These are phyloP conservation scores for Penicillium cataractarum DNA, from an alignment of 495 filamentous ascomycete species.

Conservation along the genomic window DNA sequence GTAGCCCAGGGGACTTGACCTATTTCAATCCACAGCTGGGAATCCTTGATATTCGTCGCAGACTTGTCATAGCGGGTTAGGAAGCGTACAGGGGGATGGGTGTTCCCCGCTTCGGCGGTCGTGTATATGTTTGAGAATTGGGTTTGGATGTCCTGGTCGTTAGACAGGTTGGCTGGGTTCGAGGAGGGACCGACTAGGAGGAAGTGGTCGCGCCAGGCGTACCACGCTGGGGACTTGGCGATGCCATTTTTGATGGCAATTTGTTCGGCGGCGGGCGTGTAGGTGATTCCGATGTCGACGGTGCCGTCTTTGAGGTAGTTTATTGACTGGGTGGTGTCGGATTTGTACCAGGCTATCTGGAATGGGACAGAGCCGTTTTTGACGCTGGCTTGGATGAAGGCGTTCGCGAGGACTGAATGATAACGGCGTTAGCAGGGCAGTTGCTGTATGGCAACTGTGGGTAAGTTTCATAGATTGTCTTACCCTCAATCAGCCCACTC, in stretches of 20 bases:
- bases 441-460: not conserved
- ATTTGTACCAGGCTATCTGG: constrained; percentile 43
- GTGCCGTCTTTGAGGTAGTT: constrained; percentile 37
- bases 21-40: constrained; percentile 45
- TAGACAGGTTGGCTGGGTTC: constrained; percentile 35
- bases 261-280: constrained; percentile 41
- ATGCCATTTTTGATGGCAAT: constrained; percentile 41
- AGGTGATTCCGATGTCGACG: constrained; percentile 48
- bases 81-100: constrained; percentile 35
- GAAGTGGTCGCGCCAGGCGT: constrained; percentile 47
- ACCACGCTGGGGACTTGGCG: constrained; percentile 31
- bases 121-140: constrained; percentile 37
- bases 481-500: constrained; percentile 40
- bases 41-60: constrained; percentile 53
- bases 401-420: constrained; percentile 39
- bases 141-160: constrained; percentile 24
- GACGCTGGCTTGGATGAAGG: constrained; percentile 38
- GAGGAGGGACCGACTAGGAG: constrained; percentile 37
- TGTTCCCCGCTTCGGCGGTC: constrained; percentile 26
- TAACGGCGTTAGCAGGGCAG: not conserved
- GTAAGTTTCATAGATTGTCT: not conserved
- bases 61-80: constrained; percentile 50
- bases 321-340: constrained; percentile 47
- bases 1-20: constrained; percentile 50
- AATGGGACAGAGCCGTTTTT: constrained; percentile 34